Evolutionary conservation across 345 rosid species (phyloP).

Genomic region (Eucalyptus erythrocorys): DNA sequence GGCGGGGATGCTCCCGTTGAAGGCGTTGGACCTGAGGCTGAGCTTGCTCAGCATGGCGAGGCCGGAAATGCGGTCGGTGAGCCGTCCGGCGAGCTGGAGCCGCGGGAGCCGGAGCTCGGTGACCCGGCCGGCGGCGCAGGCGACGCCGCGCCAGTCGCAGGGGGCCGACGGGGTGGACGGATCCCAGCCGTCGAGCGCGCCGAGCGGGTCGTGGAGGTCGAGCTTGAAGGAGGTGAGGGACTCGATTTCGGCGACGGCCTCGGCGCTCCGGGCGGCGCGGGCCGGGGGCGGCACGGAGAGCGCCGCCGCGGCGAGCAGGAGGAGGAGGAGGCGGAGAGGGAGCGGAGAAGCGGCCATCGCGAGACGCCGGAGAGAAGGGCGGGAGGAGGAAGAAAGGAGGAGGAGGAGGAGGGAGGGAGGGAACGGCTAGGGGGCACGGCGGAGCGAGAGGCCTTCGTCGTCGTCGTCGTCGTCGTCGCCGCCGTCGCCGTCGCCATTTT

Average conservation of each 20-base stretch:
- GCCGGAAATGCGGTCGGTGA: constrained; percentile 40
- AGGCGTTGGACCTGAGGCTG: constrained; percentile 62
- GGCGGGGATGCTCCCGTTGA: constrained; percentile 69
- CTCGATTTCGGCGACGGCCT: constrained; percentile 39
- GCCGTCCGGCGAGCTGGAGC: constrained; percentile 64
- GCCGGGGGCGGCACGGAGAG: constrained; percentile 4
- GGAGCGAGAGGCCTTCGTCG: neutral
- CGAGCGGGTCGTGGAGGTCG: constrained; percentile 64
- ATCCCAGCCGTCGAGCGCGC: constrained; percentile 63
- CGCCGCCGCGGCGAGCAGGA: neutral
- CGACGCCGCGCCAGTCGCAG: constrained; percentile 90
- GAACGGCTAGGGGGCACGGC: neutral
- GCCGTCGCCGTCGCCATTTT: neutral
- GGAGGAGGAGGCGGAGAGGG: neutral
- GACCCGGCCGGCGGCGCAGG: constrained; percentile 44
- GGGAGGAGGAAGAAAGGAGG: neutral
- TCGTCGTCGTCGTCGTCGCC: neutral
- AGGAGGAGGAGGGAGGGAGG: neutral
- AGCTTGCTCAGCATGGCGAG: constrained; percentile 47
- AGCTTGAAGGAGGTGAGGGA: constrained; percentile 67
- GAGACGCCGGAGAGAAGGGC: neutral
- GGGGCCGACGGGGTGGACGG: constrained; percentile 64
- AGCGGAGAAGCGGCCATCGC: neutral
- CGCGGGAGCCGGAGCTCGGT: constrained; percentile 65
- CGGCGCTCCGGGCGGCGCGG: constrained; percentile 9